These are phyloP conservation scores for Talaromyces albobiverticillius DNA, from an alignment of 2,329 filamentous ascomycete genomes.

Conservation along the genomic window DNA sequence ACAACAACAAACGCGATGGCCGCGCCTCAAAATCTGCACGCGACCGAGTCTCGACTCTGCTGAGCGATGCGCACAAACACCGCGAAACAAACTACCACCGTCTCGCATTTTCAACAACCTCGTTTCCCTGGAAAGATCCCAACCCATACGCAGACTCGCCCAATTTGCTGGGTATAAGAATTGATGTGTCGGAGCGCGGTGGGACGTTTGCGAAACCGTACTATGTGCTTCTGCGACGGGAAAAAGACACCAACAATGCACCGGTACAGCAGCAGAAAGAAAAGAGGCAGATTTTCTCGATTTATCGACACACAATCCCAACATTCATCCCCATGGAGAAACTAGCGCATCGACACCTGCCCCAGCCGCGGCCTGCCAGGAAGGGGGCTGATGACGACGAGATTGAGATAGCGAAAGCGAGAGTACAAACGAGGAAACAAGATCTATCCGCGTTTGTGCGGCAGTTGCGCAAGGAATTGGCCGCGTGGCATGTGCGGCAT, in stretches of 20 bases:
- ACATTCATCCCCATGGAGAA: slow-evolving; percentile 40
- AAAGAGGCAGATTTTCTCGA: slow-evolving; percentile 22
- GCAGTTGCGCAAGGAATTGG: slow-evolving; percentile 39
- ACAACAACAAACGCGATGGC: slow-evolving; percentile 8
- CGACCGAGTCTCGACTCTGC: slow-evolving; percentile 32
- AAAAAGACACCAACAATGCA: slow-evolving; percentile 9
- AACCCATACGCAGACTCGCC: slow-evolving; percentile 28
- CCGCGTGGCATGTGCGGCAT: slow-evolving; percentile 39
- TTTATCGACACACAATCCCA: slow-evolving; percentile 47
- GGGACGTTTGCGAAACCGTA: slow-evolving; percentile 43
- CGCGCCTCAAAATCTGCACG: slow-evolving; percentile 19
- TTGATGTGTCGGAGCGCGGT: slow-evolving; percentile 39
- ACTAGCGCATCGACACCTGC: slow-evolving; percentile 37
- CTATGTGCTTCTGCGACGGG: slow-evolving; percentile 38
- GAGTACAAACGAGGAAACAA: slow-evolving; percentile 28
- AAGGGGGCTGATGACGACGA: slow-evolving; percentile 9
- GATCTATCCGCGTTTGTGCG: slow-evolving; percentile 36
- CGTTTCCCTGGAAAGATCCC: slow-evolving; percentile 47
- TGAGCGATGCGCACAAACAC: slow-evolving; percentile 30
- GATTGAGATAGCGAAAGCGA: slow-evolving; percentile 18
- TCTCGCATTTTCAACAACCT: slow-evolving; percentile 43
- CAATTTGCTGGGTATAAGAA: slow-evolving; percentile 39
- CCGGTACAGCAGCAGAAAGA: not conserved
- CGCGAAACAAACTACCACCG: slow-evolving; percentile 40
- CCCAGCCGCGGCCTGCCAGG: slow-evolving; percentile 13